Conservation (phyloP, 192 early-diverging fungal species). For the Umbelopsis sp. region DNA sequence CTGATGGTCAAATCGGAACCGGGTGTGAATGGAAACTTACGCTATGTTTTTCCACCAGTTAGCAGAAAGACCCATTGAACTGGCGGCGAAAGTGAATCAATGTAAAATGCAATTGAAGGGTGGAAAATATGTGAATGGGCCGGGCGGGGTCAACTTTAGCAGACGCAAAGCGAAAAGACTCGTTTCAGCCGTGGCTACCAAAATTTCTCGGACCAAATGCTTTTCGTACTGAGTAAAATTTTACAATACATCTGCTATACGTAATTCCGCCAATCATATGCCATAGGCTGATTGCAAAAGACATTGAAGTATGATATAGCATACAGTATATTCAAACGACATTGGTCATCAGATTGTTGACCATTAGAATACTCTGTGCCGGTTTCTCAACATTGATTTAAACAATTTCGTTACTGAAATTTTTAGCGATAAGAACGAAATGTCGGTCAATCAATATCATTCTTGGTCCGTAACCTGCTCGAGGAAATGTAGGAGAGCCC, state of each 20-base stretch:
- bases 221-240: neutral
- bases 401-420: too few species aligned
- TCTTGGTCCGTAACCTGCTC: too few species aligned
- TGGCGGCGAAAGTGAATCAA: neutral
- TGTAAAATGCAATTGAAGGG: neutral
- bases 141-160: neutral
- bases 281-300: too few species aligned
- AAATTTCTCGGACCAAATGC: neutral
- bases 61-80: slow-evolving; percentile 25
- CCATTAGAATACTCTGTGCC: too few species aligned
- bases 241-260: neutral
- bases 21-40: slow-evolving; percentile 10
- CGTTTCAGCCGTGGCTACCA: neutral
- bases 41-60: slow-evolving; percentile 29
- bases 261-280: neutral
- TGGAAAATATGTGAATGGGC: neutral
- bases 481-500: too few species aligned
- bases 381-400: too few species aligned
- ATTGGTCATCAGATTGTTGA: too few species aligned
- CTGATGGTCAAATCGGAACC: neutral
- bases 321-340: too few species aligned
- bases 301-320: too few species aligned
- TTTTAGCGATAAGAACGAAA: too few species aligned
- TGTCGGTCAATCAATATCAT: too few species aligned
- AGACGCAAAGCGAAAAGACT: neutral